Percentiles rank a stretch among this genome's conserved stretches.
Conservation (phyloP, 306 rosid species). For the Crotalaria pallida region DNA sequence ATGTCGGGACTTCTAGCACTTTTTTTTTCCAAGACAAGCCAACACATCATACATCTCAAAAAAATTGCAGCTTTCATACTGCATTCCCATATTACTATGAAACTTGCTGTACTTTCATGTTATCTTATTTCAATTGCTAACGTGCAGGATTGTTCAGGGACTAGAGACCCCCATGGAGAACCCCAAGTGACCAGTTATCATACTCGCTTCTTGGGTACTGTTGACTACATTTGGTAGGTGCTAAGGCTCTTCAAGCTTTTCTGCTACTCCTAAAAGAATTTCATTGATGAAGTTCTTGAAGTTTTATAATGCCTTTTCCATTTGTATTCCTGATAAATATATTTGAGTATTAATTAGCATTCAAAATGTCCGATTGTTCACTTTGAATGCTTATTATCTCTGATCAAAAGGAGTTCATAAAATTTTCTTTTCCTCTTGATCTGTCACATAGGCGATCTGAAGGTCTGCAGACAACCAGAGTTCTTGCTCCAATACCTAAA, state of each 20-base stretch:
- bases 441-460: slow-evolving; percentile 65
- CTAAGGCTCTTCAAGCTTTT: slow-evolving; percentile 15
- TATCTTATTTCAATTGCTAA: neutral
- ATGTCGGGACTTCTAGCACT: neutral
- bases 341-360: neutral
- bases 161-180: slow-evolving; percentile 79
- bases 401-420: slow-evolving; percentile 5
- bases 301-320: neutral
- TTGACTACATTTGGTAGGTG: slow-evolving; percentile 89
- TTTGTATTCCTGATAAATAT: neutral
- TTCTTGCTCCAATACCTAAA: slow-evolving; percentile 86
- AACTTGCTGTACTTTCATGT: slow-evolving; percentile 14
- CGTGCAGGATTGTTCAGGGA: slow-evolving; percentile 57
- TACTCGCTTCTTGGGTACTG: slow-evolving; percentile 71
- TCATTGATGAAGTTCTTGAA: slow-evolving; percentile 10
- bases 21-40: neutral
- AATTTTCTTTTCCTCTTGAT: slow-evolving; percentile 15
- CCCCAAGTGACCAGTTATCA: slow-evolving; percentile 84
- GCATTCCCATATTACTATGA: neutral
- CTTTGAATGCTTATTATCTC: neutral
- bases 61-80: neutral
- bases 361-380: neutral
- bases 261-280: neutral
- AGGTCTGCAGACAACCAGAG: slow-evolving; percentile 80
- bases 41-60: neutral